A percentile compares a stretch with the other conserved stretches of the same genome.
phyloP scores from a whole-genome alignment of 1,139 yeast genomes.

The Wickerhamomyces sp. region DNA sequence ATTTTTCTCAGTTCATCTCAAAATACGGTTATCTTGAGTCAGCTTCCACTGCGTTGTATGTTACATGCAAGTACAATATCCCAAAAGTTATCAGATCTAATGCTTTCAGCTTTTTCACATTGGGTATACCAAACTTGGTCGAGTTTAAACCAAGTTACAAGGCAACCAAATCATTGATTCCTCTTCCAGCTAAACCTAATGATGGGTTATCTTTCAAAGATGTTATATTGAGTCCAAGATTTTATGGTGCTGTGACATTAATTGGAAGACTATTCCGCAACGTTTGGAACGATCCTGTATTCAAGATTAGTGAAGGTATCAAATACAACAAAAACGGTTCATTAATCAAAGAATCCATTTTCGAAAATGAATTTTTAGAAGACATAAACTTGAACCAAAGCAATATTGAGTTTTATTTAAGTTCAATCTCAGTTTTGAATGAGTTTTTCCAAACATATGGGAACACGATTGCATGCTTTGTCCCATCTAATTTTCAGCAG shows the following conservation, averaged over 20 bases:
- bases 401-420: conserved; percentile 61
- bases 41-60: conserved; percentile 79
- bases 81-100: conserved; percentile 43
- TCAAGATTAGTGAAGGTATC: conserved; percentile 41
- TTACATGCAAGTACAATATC: conserved; percentile 70
- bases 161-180: conserved; percentile 3
- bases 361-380: conserved; percentile 24
- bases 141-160: conserved; percentile 32
- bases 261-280: conserved; percentile 74
- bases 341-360: conserved; percentile 24
- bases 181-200: not conserved
- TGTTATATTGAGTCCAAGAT: conserved; percentile 85
- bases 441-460: conserved; percentile 54
- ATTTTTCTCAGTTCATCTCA: conserved; percentile 45
- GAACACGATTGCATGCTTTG: conserved; percentile 59
- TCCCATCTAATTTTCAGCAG: conserved; percentile 35
- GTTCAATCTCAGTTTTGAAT: conserved; percentile 53
- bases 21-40: conserved; percentile 70
- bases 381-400: conserved; percentile 38
- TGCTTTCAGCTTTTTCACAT: conserved; percentile 34
- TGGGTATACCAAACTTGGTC: conserved; percentile 33
- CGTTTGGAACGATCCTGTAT: conserved; percentile 73
- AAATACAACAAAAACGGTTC: conserved; percentile 37
- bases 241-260: conserved; percentile 84
- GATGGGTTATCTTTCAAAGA: conserved; percentile 43